Conservation (phyloP, 2,329 filamentous ascomycete genomes). For the Aureobasidium sp. region DNA sequence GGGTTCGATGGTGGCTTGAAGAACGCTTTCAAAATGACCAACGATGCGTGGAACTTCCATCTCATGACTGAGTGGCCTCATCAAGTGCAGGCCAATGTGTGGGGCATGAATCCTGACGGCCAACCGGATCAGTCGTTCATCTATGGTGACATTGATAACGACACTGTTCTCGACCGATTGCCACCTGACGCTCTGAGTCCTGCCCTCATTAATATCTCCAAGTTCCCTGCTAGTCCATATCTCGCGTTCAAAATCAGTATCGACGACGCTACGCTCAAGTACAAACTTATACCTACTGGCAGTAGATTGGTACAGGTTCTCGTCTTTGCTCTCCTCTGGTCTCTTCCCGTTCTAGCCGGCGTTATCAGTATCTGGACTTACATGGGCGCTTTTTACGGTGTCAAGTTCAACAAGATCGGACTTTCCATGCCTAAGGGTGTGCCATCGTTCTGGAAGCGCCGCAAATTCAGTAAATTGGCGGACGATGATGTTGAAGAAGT, state of each 20-base stretch:
- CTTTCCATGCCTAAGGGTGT: constrained; percentile 37
- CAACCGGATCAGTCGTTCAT: constrained; percentile 54
- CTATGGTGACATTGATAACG: constrained; percentile 55
- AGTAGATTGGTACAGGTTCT: constrained; percentile 48
- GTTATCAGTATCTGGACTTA: constrained; percentile 48
- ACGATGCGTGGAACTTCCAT: constrained; percentile 51
- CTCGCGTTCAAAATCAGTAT: constrained; percentile 50
- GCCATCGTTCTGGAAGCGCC: constrained; percentile 31
- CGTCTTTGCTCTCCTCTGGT: constrained; percentile 48
- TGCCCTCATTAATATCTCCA: constrained; percentile 54
- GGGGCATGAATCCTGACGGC: constrained; percentile 60
- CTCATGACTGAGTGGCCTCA: constrained; percentile 60
- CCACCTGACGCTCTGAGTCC: constrained; percentile 51
- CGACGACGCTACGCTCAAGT: constrained; percentile 48
- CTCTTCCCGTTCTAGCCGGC: constrained; percentile 48
- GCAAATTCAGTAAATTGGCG: constrained; percentile 24
- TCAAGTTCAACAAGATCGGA: constrained; percentile 56
- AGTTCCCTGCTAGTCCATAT: constrained; percentile 47
- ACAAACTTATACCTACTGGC: constrained; percentile 48
- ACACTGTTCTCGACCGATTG: constrained; percentile 55
- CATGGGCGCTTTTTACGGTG: constrained; percentile 55
- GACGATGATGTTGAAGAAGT: constrained; percentile 24
- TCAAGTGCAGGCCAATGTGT: constrained; percentile 56
- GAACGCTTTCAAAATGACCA: constrained; percentile 46
- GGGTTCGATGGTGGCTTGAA: constrained; percentile 55